These are phyloP conservation scores for Cucumis melo DNA, from an alignment of 306 rosid species.

Conservation along the genomic window DNA sequence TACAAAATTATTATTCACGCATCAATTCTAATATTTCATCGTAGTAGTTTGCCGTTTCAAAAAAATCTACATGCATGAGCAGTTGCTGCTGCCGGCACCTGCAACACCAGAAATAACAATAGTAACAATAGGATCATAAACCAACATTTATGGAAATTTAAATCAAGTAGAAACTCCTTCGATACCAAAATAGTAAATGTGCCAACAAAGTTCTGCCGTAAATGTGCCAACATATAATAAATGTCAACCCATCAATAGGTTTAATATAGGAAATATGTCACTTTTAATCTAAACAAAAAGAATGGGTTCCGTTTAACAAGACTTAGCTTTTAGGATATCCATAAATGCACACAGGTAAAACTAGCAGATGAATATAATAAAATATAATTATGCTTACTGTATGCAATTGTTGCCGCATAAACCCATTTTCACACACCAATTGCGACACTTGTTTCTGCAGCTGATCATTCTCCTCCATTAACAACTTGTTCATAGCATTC, in stretches of 20 bases:
- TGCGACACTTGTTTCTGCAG: conserved; percentile 97
- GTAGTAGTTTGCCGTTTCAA: no score
- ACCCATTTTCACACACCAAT: conserved; percentile 88
- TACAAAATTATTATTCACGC: no score
- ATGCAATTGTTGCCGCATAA: conserved; percentile 80
- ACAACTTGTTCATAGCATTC: conserved; percentile 83
- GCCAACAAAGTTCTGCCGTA: background rate
- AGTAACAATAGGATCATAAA: background rate
- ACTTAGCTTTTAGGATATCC: background rate
- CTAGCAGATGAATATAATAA: background rate
- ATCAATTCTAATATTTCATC: no score
- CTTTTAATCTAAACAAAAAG: background rate
- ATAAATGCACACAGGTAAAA: background rate
- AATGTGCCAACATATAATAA: background rate
- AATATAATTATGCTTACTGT: conserved; percentile 37
- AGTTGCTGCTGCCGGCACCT: conserved; percentile 68
- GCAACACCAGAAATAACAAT: conserved; percentile 6
- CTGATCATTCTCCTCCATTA: conserved; percentile 98
- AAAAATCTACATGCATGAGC: conserved; percentile 1
- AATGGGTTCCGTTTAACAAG: background rate
- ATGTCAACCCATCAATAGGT: background rate
- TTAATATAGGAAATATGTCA: background rate
- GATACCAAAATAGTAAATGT: background rate
- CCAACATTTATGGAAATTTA: background rate
- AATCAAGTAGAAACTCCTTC: background rate